Base-by-base conservation (phyloP, 306 rosid species). In the Gynostemma pentaphyllum region DNA sequence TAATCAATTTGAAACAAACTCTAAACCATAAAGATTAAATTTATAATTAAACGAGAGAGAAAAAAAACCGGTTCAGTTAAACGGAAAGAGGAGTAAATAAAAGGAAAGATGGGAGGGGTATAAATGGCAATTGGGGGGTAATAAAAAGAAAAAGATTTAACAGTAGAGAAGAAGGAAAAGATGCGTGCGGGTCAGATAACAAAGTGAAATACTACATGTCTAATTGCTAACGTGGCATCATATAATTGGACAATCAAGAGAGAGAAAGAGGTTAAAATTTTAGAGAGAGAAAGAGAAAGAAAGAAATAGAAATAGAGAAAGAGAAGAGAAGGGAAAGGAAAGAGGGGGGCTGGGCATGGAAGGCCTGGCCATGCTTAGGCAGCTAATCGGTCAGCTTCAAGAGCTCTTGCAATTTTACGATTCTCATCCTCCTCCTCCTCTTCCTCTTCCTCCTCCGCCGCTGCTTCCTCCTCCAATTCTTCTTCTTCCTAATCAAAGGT, bases 331-430 rank as follows among this genome's bases (percentile, higher is more conserved):
- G 47, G 37, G 46, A 42, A 6, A 42, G 18, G 30, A 22, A 29
- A 57, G 40, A 59, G 46, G 21, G 42, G 29, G 45, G 63, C 61
- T 51, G 76, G 84, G 80, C 76, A 79, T 80, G 95, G 97, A 84
- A 84, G 95, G 78, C 75, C 67, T 78, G 80, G 85, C 83, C 78
- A 87, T 80, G 90, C 83, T 83, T 76, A 81, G 85, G 85, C 90
- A 89, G 72, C 79, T 84, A 47, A 84, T 90, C 85, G 85, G 78
- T 86, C 90, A 87, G 78, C 86, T 85, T 82, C 88, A 82, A 70
- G 80, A 84, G 44, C 74, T 81, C 69, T 66, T 80, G 19, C 81
- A 85, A 70, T 65, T 75, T 69, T 71, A 69, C 75, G 72, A 76
- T 28, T 75, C 87, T 54, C 69, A 66, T 32, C 77, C 72, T 10